Base-by-base conservation (phyloP, 352 stramenopile species). In the Blastocystis sp. region DNA sequence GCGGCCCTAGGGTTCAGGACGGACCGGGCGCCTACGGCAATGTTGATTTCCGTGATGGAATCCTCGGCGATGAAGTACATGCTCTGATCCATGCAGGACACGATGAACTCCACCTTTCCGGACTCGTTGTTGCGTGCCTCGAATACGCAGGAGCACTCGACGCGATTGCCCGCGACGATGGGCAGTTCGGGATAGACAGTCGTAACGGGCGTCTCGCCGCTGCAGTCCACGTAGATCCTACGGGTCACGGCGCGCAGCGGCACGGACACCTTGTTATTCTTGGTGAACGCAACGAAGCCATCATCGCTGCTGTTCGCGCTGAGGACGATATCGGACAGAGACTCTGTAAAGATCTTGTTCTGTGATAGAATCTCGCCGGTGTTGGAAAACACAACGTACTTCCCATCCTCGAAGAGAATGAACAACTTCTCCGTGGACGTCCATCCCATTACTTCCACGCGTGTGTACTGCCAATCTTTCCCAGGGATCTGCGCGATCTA, bases 391-490 rank as follows among this genome's bases (percentile, higher is more conserved):
- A 84, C n/a, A 19, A 84, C 38, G n/a, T 68, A 84, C 54, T 84
- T 54, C 3, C 74, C 74, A 69, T 84, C 74, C 45, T 84, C 74
- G 48, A 84, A 84, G 52, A 84, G 34, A 70, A 84, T 66, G 57
- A 84, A 84, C 61, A 84, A 59, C 60, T 84, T 84, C 60, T 84
- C 54, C 14, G 54, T 84, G 19, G 74, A 69, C 2, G 74, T 84
- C 74, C 74, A 84, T 42, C 74, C 74, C 74, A 84, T 84, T 0
- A 45, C 14, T 19, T 21, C 42, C 21, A 84, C 74, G 19, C 74
- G 74, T 24, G 74, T 84, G 61, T 84, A 84, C 57, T 84, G 74
- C 74, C 74, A 84, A 43, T 84, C 74, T 38, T 70, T 84, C n/a
- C 74, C 74, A 4, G 74, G 54, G 69, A 84, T 84, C 40, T 84